Evolutionary conservation across 2,329 filamentous ascomycete genomes (phyloP), one percentile per base, ranked within the genome.

Genomic region (Colletotrichum theobromicola): DNA sequence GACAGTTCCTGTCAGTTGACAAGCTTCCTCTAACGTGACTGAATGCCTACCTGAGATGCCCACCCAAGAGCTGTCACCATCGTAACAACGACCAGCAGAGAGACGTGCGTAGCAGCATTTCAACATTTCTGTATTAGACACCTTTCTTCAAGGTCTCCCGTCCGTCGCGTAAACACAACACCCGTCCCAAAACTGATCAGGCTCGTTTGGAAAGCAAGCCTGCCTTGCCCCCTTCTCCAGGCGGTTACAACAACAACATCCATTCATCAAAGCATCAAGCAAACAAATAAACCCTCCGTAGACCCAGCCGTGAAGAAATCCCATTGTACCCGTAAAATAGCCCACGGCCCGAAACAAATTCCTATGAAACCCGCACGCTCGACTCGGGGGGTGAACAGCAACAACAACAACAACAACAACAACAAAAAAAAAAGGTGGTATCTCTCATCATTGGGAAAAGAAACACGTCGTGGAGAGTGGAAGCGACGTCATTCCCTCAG

Each of bases 1-100:
- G 21, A 21, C 13, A 50, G 5, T 21, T 50, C 42, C 42, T 6
- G 42, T 50, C 42, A 21, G 37, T 13, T 50, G n/a, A 50, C 9
- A 10, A 21, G n/a, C n/a, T 12, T n/a, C 8, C 42, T 24, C 4
- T 18, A n/a, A n/a, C 42, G 16, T 21, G 2, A 12, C 13, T 50
- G 42, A 0, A 2, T 21, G n/a, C 42, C 10, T 50, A 12, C 21
- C 10, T 21, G 42, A 13, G n/a, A 50, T 50, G 42, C n/a, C 24
- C 0, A 50, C 13, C 1, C 1, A 2, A 50, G n/a, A 12, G 10
- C 6, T 7, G 10, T 21, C 42, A 0, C 42, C 1, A 5, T 46
- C 42, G 7, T 2, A 4, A 21, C 12, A 0, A 50, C 5, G 3
- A 46, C 10, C n/a, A 7, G n/a, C n/a, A 7, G 26, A 28, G 1